Evolutionary conservation across 345 rosid species (phyloP), one percentile per base, ranked within the genome.

Genomic region (Arabis hirsuta): DNA sequence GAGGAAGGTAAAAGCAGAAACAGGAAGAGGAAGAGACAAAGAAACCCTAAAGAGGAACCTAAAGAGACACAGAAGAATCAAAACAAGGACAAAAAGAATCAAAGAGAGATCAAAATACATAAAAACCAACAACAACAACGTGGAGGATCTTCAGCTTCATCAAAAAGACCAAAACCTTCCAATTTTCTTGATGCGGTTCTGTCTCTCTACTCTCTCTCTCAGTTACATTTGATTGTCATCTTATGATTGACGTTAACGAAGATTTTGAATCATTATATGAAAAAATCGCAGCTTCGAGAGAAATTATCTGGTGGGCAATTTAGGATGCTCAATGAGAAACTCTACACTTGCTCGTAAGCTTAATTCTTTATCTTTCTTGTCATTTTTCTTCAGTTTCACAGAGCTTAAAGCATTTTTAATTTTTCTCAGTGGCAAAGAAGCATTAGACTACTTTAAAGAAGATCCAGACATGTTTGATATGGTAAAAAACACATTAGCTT

Each of bases 281-380:
- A 5, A 34, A 34, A 38, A 22, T 50, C 58, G 79, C 91, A 94
- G 52, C 52, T 47, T 47, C 20, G 52, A 6, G 52, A 56, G 13
- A 56, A 12, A 38, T 29, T 56, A 56, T 62, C 36, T 1, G 96
- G 91, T 7, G 96, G 95, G 0, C 92, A 90, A 67, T 90, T 90
- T 67, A 84, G 97, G 78, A 86, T 88, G 97, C 72, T 90, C 58
- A 90, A 90, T 71, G 97, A 88, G 76, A 90, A 85, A 82, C 87
- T 90, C 27, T 90, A 88, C 79, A 88, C 95, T 79, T 88, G 96
- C 96, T 85, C 96, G 97, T 93, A 57, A 42, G 71, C 47, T 24
- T 14, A 4, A 4, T 1, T 39, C 41, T 43, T 39, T 20, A 1
- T 12, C 12, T 31, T 16, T 9, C 1, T 46, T 26, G 1, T 54